Evolutionary conservation across 2,329 filamentous ascomycete genomes (phyloP).

Genomic region (Ceratocystis papillata): DNA sequence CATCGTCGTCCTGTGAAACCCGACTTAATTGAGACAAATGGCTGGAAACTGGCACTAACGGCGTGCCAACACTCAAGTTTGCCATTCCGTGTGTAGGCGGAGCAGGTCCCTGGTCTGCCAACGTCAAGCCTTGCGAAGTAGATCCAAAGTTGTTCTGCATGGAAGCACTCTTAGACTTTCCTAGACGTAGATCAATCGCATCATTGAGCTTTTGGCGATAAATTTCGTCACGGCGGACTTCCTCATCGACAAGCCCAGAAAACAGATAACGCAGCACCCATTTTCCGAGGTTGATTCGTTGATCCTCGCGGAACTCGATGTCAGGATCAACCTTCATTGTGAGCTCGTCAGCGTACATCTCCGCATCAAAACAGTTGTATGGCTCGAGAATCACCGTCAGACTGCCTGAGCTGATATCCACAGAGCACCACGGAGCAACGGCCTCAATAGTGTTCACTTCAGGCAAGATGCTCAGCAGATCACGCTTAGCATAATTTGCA

Average conservation of each 20-base stretch:
- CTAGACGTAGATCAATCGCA: conserved; percentile 46
- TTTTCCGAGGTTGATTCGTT: conserved; percentile 92
- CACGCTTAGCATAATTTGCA: conserved; percentile 83
- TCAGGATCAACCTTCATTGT: conserved; percentile 61
- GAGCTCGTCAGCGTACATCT: conserved; percentile 90
- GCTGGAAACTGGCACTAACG: conserved; percentile 29
- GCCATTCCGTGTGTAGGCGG: not conserved
- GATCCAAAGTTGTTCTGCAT: not conserved
- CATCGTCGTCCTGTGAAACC: conserved; percentile 53
- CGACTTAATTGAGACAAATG: conserved; percentile 44
- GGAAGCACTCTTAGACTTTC: conserved; percentile 36
- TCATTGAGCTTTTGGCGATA: conserved; percentile 61
- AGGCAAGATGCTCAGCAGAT: conserved; percentile 82
- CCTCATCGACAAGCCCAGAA: conserved; percentile 76
- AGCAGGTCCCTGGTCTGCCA: conserved; percentile 6
- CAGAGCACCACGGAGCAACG: conserved; percentile 90
- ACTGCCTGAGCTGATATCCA: conserved; percentile 85
- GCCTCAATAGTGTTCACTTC: conserved; percentile 79
- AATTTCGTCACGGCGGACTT: conserved; percentile 68
- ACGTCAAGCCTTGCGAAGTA: conserved; percentile 2
- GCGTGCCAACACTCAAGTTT: conserved; percentile 10
- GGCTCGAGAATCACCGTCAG: conserved; percentile 85
- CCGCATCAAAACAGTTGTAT: conserved; percentile 93
- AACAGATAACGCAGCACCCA: conserved; percentile 94
- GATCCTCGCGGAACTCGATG: conserved; percentile 67